phyloP scores from a whole-genome alignment of 2,329 filamentous ascomycete species.

The Aspergillus sojae region DNA sequence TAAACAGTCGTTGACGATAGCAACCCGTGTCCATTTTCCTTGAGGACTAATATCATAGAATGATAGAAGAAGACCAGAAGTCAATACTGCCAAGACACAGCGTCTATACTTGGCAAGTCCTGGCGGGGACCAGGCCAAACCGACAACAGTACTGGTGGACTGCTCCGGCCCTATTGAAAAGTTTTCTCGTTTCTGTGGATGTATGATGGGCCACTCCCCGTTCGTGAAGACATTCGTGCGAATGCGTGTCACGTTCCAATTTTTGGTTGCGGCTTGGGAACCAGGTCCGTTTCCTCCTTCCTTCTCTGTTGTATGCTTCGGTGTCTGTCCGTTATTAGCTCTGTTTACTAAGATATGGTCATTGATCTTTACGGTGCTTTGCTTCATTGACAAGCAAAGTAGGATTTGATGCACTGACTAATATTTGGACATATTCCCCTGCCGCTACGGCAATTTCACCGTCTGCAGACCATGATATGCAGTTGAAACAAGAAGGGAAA shows the following conservation, averaged over 20 bases:
- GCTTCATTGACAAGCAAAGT: constrained; percentile 6
- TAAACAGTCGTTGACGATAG: constrained; percentile 57
- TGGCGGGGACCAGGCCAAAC: constrained; percentile 59
- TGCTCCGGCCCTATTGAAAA: constrained; percentile 64
- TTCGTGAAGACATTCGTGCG: constrained; percentile 56
- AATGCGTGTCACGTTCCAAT: constrained; percentile 47
- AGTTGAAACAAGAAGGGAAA: constrained; percentile 56
- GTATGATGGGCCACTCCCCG: constrained; percentile 52
- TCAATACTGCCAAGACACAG: constrained; percentile 58
- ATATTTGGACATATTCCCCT: constrained; percentile 57
- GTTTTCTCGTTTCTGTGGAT: constrained; percentile 48
- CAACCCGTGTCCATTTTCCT: constrained; percentile 54
- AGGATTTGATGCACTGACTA: constrained; percentile 40
- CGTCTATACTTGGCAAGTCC: constrained; percentile 58
- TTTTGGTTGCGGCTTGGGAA: constrained; percentile 25
- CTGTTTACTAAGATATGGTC: constrained; percentile 9
- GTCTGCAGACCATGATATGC: constrained; percentile 62
- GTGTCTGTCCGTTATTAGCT: constrained; percentile 29
- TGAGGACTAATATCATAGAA: constrained; percentile 57
- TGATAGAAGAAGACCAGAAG: constrained; percentile 58
- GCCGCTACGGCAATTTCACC: constrained; percentile 60
- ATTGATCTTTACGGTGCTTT: background rate
- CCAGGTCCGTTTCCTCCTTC: constrained; percentile 25
- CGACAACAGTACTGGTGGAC: constrained; percentile 53
- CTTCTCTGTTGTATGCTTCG: constrained; percentile 21